A percentile compares a stretch with the other conserved stretches of the same genome.
phyloP scores from a whole-genome alignment of 2,329 filamentous ascomycete species.

The Cercospora janseana region DNA sequence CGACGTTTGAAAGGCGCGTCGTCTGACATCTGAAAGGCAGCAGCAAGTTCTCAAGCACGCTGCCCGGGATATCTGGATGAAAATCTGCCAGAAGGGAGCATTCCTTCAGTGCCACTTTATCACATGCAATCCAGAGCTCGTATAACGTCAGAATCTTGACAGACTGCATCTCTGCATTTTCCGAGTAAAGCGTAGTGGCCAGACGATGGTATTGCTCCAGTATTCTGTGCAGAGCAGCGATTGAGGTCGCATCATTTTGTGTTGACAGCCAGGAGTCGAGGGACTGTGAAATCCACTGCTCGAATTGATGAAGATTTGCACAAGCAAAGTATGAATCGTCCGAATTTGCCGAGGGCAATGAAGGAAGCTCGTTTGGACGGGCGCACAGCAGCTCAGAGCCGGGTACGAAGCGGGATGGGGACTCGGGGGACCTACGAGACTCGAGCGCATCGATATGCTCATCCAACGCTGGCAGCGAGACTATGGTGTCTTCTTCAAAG shows the following conservation, averaged over 20 bases:
- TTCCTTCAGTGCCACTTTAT: constrained; percentile 44
- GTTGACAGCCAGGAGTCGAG: neutral
- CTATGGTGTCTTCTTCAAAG: constrained; percentile 21
- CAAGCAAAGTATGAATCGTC: neutral
- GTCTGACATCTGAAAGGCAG: constrained; percentile 51
- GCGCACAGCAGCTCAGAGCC: constrained; percentile 9
- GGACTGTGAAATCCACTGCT: constrained; percentile 7
- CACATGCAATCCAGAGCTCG: constrained; percentile 59
- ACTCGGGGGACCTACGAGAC: neutral
- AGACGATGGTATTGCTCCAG: constrained; percentile 4
- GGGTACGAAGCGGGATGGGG: constrained; percentile 15
- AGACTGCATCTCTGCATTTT: constrained; percentile 12
- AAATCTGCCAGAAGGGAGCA: constrained; percentile 54
- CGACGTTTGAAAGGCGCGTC: constrained; percentile 50
- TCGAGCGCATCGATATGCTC: constrained; percentile 17
- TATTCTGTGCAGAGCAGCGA: neutral
- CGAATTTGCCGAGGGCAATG: constrained; percentile 7
- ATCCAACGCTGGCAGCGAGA: constrained; percentile 24
- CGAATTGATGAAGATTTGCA: constrained; percentile 15
- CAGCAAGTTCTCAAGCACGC: constrained; percentile 56
- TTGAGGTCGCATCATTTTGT: neutral
- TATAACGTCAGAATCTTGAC: constrained; percentile 54
- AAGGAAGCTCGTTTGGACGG: constrained; percentile 13
- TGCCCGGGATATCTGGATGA: constrained; percentile 52
- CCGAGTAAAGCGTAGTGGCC: constrained; percentile 2